phyloP scores from a whole-genome alignment of 768 basidiomycete genomes.

The Agaricus blazei region DNA sequence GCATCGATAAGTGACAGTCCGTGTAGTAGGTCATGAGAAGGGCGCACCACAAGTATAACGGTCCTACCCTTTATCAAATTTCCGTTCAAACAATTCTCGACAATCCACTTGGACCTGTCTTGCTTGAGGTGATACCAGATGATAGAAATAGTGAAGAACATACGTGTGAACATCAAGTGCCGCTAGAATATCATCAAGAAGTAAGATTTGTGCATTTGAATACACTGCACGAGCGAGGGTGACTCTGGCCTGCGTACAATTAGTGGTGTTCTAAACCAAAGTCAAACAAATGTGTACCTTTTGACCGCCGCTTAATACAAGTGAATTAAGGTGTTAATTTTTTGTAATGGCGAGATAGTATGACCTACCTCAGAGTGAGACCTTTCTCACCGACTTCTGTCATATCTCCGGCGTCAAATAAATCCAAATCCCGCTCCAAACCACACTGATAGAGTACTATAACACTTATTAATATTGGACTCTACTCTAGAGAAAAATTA shows the following conservation, averaged over 20 bases:
- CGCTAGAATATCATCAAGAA: conserved; percentile 71
- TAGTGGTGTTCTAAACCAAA: not conserved
- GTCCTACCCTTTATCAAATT: conserved; percentile 77
- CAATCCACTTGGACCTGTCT: conserved; percentile 79
- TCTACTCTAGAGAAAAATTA: not conserved
- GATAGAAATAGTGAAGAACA: not conserved
- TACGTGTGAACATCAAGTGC: conserved; percentile 44
- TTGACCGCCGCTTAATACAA: conserved; percentile 35
- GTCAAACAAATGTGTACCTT: conserved; percentile 17
- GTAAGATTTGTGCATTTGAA: conserved; percentile 50
- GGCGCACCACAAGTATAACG: conserved; percentile 68
- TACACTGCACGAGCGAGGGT: conserved; percentile 43
- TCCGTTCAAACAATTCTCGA: conserved; percentile 73
- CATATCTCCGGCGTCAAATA: conserved; percentile 62
- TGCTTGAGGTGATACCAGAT: conserved; percentile 14
- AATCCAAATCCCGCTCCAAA: conserved; percentile 64
- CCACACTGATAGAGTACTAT: conserved; percentile 65
- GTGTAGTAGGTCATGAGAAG: too few species aligned
- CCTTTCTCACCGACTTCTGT: conserved; percentile 75
- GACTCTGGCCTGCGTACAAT: conserved; percentile 32
- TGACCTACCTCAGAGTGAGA: conserved; percentile 38
- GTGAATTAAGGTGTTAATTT: too few species aligned
- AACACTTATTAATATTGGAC: too few species aligned
- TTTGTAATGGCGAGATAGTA: not conserved
- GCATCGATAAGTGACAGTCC: too few species aligned